phyloP scores from a whole-genome alignment of 352 stramenopile species.

The Phytophthora kernoviae region DNA sequence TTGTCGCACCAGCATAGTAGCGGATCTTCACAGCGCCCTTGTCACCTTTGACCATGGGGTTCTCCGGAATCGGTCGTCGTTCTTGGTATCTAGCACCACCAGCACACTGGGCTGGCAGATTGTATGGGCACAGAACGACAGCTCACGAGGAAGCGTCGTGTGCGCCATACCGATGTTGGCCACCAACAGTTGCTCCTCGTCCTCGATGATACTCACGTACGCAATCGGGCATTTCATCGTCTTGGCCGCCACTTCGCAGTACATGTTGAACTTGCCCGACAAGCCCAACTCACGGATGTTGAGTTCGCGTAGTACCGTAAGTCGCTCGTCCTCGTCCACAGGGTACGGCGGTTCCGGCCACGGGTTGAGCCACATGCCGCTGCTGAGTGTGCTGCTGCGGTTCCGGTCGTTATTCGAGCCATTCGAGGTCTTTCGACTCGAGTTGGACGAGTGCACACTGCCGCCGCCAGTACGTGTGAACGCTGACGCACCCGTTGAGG shows the following conservation, averaged over 20 bases:
- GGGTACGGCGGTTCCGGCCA: conserved; percentile 86
- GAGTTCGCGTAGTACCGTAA: conserved; percentile 73
- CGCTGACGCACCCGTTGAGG: conserved; percentile 53
- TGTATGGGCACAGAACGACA: conserved; percentile 88
- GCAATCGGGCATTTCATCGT: conserved; percentile 89
- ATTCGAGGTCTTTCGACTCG: conserved; percentile 69
- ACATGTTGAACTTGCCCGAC: conserved; percentile 89
- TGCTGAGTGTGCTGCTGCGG: conserved; percentile 63
- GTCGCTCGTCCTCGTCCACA: conserved; percentile 78
- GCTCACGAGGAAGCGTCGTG: conserved; percentile 74
- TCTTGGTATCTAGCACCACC: conserved; percentile 87
- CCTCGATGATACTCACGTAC: conserved; percentile 87
- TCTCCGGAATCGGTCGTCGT: conserved; percentile 87
- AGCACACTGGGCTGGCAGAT: conserved; percentile 82
- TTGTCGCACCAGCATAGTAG: conserved; percentile 86
- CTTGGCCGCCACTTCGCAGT: conserved; percentile 86
- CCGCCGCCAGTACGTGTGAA: conserved; percentile 37
- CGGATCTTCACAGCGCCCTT: conserved; percentile 87
- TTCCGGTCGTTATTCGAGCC: conserved; percentile 38
- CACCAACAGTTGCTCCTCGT: conserved; percentile 83
- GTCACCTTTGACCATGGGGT: conserved; percentile 88
- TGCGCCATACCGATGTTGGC: conserved; percentile 88
- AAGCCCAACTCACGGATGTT: conserved; percentile 77
- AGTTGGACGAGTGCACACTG: conserved; percentile 38
- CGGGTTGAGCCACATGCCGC: conserved; percentile 74